phyloP scores from a whole-genome alignment of 1,284 basidiomycete genomes.

The Boletus smithii region DNA sequence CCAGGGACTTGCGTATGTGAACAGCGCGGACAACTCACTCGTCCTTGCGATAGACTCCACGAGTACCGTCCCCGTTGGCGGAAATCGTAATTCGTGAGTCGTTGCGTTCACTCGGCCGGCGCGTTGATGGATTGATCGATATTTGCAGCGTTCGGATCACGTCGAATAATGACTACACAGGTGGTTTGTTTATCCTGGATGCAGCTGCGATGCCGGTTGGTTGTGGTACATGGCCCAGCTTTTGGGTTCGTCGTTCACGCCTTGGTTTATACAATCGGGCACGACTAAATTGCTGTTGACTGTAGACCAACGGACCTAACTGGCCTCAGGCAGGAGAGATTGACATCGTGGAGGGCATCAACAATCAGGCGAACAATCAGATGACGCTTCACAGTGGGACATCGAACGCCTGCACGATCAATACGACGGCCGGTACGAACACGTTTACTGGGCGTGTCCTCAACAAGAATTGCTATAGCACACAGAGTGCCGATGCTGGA shows the following conservation, averaged over 20 bases:
- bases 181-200: slow-evolving; percentile 79
- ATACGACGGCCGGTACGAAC: slow-evolving; percentile 22
- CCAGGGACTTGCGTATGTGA: slow-evolving; percentile 55
- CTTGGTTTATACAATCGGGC: background rate
- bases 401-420: slow-evolving; percentile 23
- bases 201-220: slow-evolving; percentile 74
- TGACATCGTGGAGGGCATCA: slow-evolving; percentile 72
- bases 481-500: slow-evolving; percentile 39
- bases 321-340: slow-evolving; percentile 75
- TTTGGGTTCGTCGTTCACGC: slow-evolving; percentile 49
- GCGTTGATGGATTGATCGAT: slow-evolving; percentile 20
- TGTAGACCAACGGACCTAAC: slow-evolving; percentile 47
- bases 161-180: slow-evolving; percentile 60
- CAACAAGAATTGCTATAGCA: slow-evolving; percentile 43
- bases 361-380: slow-evolving; percentile 56
- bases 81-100: slow-evolving; percentile 62
- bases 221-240: slow-evolving; percentile 72
- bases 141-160: slow-evolving; percentile 65
- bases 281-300: slow-evolving; percentile 2
- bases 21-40: slow-evolving; percentile 41
- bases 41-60: slow-evolving; percentile 64
- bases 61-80: slow-evolving; percentile 47
- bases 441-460: slow-evolving; percentile 34
- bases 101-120: background rate
- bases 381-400: slow-evolving; percentile 65